Conservation (phyloP, 345 rosid genomes). For the Euphorbia peplus region DNA sequence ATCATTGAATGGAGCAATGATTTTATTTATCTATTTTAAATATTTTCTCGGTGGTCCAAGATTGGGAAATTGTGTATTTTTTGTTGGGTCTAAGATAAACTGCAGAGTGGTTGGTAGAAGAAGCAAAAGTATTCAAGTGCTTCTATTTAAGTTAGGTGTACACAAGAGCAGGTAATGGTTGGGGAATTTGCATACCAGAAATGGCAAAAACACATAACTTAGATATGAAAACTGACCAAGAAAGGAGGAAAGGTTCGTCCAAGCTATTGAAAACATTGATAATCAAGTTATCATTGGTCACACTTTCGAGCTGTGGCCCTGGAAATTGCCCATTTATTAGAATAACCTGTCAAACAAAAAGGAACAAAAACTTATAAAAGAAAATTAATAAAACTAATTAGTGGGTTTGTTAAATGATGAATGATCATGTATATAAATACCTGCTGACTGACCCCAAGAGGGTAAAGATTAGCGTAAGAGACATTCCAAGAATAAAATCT, state of each 20-base stretch:
- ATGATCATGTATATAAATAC: constrained; percentile 19
- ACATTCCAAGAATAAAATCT: constrained; percentile 65
- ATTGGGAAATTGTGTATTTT: no score
- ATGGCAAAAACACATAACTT: background rate
- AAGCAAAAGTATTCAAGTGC: no score
- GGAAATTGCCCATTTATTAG: constrained; percentile 90
- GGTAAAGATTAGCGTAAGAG: constrained; percentile 62
- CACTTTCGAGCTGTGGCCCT: constrained; percentile 80
- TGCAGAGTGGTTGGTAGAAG: background rate
- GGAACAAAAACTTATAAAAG: no score
- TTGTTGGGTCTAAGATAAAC: background rate
- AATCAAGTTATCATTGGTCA: constrained; percentile 84
- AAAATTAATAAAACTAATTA: no score
- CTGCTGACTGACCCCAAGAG: constrained; percentile 67
- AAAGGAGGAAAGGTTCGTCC: constrained; percentile 83
- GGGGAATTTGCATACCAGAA: background rate
- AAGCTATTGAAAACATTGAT: constrained; percentile 79
- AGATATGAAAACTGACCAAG: constrained; percentile 76
- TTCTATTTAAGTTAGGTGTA: no score
- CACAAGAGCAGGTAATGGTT: no score
- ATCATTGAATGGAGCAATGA: no score
- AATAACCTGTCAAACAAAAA: constrained; percentile 59
- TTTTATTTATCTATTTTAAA: no score
- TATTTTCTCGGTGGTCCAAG: no score
- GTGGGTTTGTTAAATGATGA: no score